These are phyloP conservation scores for Curvularia verruculosa DNA, from an alignment of 2,329 filamentous ascomycete genomes.

Conservation along the genomic window DNA sequence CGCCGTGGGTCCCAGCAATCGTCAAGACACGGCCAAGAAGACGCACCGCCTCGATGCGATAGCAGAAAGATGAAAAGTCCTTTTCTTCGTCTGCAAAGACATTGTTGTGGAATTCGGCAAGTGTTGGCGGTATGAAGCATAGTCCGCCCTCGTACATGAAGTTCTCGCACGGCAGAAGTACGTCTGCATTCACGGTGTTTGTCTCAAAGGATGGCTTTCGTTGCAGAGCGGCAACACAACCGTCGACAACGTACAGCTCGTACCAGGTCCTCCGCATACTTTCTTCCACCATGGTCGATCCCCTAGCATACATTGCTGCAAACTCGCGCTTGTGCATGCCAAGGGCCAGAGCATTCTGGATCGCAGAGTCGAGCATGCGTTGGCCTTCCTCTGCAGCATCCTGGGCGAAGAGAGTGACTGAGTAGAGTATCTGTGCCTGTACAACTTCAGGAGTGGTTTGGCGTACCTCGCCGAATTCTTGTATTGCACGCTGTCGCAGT, in stretches of 20 bases:
- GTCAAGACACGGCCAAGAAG: slow-evolving; percentile 75
- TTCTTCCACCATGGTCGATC: slow-evolving; percentile 72
- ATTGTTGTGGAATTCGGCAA: slow-evolving; percentile 75
- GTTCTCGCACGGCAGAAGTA: slow-evolving; percentile 79
- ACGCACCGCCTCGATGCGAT: slow-evolving; percentile 77
- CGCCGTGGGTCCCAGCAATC: slow-evolving; percentile 32
- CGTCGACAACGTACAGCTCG: slow-evolving; percentile 77
- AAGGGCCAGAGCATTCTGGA: slow-evolving; percentile 73
- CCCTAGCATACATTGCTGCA: slow-evolving; percentile 65
- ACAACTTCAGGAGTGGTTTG: slow-evolving; percentile 60
- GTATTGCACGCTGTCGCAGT: slow-evolving; percentile 37
- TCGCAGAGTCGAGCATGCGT: slow-evolving; percentile 67
- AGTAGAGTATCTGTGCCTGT: slow-evolving; percentile 75
- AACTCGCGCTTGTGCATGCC: slow-evolving; percentile 73
- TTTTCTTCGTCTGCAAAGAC: slow-evolving; percentile 72
- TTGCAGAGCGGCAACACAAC: slow-evolving; percentile 78
- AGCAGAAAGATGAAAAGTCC: slow-evolving; percentile 79
- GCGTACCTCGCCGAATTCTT: slow-evolving; percentile 15
- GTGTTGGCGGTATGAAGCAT: slow-evolving; percentile 48
- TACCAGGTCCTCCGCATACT: slow-evolving; percentile 88
- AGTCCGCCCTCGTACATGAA: slow-evolving; percentile 55
- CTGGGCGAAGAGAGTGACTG: slow-evolving; percentile 75
- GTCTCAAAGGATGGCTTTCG: slow-evolving; percentile 69
- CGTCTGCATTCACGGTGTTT: slow-evolving; percentile 68
- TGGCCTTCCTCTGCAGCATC: slow-evolving; percentile 70